Conservation (phyloP, 176 grass and related monocot genomes). For the Aechmea fasciata region DNA sequence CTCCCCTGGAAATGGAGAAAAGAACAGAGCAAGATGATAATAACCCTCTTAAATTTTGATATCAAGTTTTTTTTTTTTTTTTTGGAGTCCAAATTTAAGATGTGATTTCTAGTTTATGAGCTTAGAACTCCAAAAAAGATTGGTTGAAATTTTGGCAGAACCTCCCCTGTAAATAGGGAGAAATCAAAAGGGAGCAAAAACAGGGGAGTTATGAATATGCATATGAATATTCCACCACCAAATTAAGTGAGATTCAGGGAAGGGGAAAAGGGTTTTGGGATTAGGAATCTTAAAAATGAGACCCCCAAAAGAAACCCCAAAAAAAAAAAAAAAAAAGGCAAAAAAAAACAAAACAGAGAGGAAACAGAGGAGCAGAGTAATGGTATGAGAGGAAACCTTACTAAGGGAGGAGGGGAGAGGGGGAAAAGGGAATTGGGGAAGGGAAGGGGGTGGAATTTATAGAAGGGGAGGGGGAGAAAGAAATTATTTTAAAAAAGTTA, state of each 20-base stretch:
- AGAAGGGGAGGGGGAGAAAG: conserved; percentile 19
- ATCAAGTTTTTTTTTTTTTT: too few species aligned
- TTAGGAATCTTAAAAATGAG: background rate
- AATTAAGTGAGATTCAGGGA: too few species aligned
- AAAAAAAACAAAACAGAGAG: background rate
- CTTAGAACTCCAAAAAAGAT: background rate
- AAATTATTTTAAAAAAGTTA: background rate
- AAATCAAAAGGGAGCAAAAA: background rate
- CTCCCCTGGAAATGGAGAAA: conserved; percentile 10
- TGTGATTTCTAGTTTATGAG: background rate
- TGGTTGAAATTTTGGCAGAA: conserved; percentile 32
- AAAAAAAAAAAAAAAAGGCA: background rate
- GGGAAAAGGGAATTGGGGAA: conserved; percentile 90
- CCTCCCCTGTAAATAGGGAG: conserved; percentile 15
- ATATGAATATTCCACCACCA: too few species aligned
- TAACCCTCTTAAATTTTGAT: too few species aligned
- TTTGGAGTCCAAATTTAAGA: background rate
- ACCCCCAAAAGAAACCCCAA: background rate
- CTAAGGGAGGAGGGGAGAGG: conserved; percentile 32
- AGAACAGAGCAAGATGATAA: background rate
- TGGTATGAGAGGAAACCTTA: conserved; percentile 23
- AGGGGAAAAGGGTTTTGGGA: background rate
- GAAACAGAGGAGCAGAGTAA: conserved; percentile 1
- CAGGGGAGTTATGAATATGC: background rate
- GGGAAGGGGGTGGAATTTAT: conserved; percentile 65